phyloP scores from a whole-genome alignment of 345 rosid species.

The Excoecaria cochinchinensis region DNA sequence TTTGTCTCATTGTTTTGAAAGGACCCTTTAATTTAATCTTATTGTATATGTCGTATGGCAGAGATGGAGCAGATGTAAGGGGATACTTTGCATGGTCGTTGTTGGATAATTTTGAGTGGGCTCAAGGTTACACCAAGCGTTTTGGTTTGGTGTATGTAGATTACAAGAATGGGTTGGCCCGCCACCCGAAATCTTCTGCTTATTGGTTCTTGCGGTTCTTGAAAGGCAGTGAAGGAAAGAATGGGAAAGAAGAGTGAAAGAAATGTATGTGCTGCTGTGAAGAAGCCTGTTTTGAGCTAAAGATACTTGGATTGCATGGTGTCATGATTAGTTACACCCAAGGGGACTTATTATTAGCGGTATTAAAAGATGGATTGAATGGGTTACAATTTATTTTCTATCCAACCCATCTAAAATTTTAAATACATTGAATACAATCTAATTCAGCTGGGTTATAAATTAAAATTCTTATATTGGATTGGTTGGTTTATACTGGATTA shows the following conservation, averaged over 20 bases:
- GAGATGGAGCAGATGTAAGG: conserved; percentile 83
- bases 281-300: too few species aligned
- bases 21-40: background rate
- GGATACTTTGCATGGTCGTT: conserved; percentile 95
- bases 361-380: too few species aligned
- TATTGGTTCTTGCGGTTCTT: conserved; percentile 79
- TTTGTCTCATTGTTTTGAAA: background rate
- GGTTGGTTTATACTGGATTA: too few species aligned
- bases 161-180: conserved; percentile 70
- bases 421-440: too few species aligned
- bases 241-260: conserved; percentile 43
- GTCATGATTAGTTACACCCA: too few species aligned
- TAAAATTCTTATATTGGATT: too few species aligned
- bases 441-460: too few species aligned
- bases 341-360: too few species aligned
- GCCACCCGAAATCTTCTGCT: conserved; percentile 88
- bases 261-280: background rate
- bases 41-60: conserved; percentile 18
- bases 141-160: conserved; percentile 85
- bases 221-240: conserved; percentile 48
- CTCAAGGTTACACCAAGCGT: conserved; percentile 85
- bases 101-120: conserved; percentile 95
- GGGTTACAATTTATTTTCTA: too few species aligned
- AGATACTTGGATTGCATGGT: too few species aligned
- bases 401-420: too few species aligned